Conservation (phyloP, 192 early-diverging fungal species). For the Umbelopsis isabellina region DNA sequence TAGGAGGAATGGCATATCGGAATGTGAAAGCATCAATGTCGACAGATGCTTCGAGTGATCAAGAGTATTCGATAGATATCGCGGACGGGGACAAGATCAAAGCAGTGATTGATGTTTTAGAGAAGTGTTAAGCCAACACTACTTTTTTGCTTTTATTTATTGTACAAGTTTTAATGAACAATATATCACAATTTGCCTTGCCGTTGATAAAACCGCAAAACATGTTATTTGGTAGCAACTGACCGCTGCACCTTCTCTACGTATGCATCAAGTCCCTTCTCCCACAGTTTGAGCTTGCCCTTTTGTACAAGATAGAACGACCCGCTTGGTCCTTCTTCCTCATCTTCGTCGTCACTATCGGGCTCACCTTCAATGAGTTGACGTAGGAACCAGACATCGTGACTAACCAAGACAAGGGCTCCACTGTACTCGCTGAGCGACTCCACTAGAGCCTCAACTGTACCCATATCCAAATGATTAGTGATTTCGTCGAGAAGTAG, state of each 20-base stretch:
- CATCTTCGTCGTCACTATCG: constrained; percentile 47
- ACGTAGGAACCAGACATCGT: constrained; percentile 76
- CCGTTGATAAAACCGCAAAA: too few species aligned
- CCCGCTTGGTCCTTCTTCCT: constrained; percentile 33
- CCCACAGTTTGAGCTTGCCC: constrained; percentile 34
- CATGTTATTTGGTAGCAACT: neutral
- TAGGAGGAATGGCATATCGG: constrained; percentile 46
- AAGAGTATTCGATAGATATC: constrained; percentile 44
- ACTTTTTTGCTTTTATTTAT: neutral
- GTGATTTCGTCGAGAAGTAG: constrained; percentile 83
- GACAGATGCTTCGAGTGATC: constrained; percentile 28
- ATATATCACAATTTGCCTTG: neutral
- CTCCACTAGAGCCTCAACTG: constrained; percentile 74
- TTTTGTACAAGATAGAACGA: constrained; percentile 32
- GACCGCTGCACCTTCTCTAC: constrained; percentile 23
- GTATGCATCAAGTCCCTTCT: constrained; percentile 37
- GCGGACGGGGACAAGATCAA: constrained; percentile 42
- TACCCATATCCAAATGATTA: constrained; percentile 89
- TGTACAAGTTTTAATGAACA: neutral
- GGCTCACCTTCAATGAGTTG: constrained; percentile 66
- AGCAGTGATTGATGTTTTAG: constrained; percentile 33
- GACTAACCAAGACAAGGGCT: constrained; percentile 79
- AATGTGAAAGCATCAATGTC: constrained; percentile 55
- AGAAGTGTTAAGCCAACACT: neutral
- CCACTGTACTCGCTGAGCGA: constrained; percentile 74